Conservation (phyloP, 208 protist species). For the Phytomonas francai region DNA sequence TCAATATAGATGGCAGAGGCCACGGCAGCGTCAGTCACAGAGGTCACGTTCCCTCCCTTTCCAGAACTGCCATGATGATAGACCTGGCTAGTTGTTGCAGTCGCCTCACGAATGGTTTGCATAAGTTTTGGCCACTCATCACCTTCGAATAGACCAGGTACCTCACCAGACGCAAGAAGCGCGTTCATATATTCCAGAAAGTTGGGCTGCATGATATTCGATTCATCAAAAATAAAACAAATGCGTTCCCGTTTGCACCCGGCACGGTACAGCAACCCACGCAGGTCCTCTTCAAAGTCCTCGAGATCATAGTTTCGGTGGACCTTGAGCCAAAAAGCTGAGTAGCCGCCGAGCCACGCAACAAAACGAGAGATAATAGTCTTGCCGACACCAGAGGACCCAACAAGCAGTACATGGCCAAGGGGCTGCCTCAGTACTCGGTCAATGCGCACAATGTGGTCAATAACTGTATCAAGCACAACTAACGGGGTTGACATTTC, state of each 20-base stretch:
- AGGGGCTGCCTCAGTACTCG: conserved; percentile 97
- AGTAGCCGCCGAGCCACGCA: conserved; percentile 96
- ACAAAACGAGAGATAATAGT: conserved; percentile 97
- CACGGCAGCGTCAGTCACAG: conserved; percentile 3
- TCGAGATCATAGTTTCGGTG: conserved; percentile 94
- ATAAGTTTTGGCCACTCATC: conserved; percentile 96
- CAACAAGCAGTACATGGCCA: conserved; percentile 96
- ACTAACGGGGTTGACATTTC: conserved; percentile 97
- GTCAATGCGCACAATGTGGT: conserved; percentile 98
- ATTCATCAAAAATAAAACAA: conserved; percentile 99
- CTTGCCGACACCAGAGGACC: conserved; percentile 97
- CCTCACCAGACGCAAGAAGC: conserved; percentile 97
- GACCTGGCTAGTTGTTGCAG: conserved; percentile 18
- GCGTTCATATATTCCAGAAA: conserved; percentile 99
- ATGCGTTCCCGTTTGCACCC: conserved; percentile 96
- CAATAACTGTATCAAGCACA: conserved; percentile 97
- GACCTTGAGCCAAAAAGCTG: conserved; percentile 95
- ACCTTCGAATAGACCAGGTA: conserved; percentile 98
- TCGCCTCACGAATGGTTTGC: conserved; percentile 65
- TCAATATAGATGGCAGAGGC: conserved; percentile 47
- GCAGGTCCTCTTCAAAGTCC: conserved; percentile 98
- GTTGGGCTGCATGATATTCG: conserved; percentile 95
- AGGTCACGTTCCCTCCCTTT: background rate
- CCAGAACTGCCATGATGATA: background rate
- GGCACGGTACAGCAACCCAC: conserved; percentile 91